A percentile compares a stretch with the other conserved stretches of the same genome.
These are phyloP conservation scores for Trametes punicea DNA, from an alignment of 768 basidiomycete genomes.

Conservation along the genomic window DNA sequence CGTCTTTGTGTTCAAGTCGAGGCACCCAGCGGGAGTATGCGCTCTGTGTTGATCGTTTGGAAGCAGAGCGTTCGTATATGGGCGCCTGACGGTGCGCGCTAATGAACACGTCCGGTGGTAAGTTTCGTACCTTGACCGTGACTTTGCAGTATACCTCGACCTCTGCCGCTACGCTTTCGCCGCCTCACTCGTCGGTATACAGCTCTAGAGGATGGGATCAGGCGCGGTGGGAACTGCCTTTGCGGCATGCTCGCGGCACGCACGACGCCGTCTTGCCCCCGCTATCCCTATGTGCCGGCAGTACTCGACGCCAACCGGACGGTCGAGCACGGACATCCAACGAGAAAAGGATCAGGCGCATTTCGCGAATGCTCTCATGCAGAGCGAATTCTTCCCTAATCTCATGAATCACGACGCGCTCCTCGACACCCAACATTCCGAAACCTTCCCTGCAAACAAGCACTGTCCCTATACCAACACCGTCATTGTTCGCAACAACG, in stretches of 20 bases:
- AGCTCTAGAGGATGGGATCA: conserved; percentile 1
- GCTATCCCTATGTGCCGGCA: background rate
- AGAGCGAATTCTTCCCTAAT: conserved; percentile 42
- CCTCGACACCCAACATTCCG: conserved; percentile 56
- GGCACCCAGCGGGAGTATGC: no score
- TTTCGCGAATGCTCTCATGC: background rate
- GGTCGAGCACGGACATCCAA: background rate
- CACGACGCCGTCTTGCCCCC: background rate
- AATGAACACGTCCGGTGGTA: background rate
- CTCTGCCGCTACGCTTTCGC: background rate
- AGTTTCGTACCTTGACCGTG: background rate
- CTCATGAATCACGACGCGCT: conserved; percentile 61
- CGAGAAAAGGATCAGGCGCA: conserved; percentile 4
- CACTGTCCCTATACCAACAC: conserved; percentile 56
- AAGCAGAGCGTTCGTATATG: background rate
- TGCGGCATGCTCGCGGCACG: background rate
- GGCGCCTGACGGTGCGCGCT: background rate
- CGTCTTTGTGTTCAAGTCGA: no score
- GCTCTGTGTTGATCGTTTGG: no score
- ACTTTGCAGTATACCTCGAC: background rate
- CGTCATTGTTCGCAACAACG: conserved; percentile 64
- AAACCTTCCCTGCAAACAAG: conserved; percentile 50
- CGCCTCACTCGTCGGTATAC: background rate
- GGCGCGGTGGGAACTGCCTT: background rate
- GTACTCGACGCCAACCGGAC: conserved; percentile 7